Percentiles rank a stretch among this genome's conserved stretches.
phyloP scores from a whole-genome alignment of 345 rosid genomes.

The Moricandia moricandioides region DNA sequence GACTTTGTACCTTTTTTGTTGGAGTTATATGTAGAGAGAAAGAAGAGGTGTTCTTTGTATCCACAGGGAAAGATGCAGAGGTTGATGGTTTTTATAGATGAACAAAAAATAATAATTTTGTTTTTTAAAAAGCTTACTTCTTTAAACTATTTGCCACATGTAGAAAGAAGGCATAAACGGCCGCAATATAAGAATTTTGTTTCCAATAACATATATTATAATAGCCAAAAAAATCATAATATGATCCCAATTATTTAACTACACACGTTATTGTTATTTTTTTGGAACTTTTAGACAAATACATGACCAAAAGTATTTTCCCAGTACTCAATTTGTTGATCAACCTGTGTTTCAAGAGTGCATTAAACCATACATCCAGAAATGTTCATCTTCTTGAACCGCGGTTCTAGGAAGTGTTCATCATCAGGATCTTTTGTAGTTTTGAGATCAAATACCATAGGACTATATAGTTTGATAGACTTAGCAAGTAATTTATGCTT shows the following conservation, averaged over 20 bases:
- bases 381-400: not conserved
- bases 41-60: constrained; percentile 19
- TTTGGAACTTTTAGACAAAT: not conserved
- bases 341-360: not conserved
- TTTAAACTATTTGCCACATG: constrained; percentile 21
- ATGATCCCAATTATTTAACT: not conserved
- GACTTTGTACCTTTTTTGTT: constrained; percentile 1
- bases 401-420: not conserved
- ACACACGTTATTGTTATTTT: not conserved
- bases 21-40: constrained; percentile 28
- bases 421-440: not conserved
- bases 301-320: not conserved
- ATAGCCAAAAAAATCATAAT: not conserved
- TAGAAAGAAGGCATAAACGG: constrained; percentile 21
- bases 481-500: not conserved
- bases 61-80: constrained; percentile 21
- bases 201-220: not conserved
- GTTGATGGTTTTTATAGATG: constrained; percentile 32
- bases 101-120: not conserved
- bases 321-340: not conserved
- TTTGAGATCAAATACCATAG: not conserved
- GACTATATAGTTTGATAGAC: not conserved
- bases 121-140: not conserved
- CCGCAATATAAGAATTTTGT: constrained; percentile 23
- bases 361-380: not conserved